Evolutionary conservation across 768 basidiomycete species (phyloP).

Genomic region (Mycena sanguinolenta): DNA sequence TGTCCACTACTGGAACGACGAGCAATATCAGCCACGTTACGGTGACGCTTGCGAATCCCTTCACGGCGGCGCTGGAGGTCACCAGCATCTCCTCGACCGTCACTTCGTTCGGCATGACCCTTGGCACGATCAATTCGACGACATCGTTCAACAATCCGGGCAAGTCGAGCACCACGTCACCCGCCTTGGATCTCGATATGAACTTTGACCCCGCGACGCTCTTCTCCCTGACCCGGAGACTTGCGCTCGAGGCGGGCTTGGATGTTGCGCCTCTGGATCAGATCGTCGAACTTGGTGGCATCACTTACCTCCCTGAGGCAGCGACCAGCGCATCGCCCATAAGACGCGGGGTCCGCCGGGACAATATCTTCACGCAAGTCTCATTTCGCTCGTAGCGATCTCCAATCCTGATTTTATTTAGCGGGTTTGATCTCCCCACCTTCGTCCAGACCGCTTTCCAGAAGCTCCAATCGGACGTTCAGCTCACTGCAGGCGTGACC

Average conservation of each 20-base stretch:
- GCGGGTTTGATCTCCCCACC: conserved; percentile 71
- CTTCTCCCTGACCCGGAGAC: conserved; percentile 77
- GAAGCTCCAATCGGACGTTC: conserved; percentile 71
- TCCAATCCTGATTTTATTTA: conserved; percentile 42
- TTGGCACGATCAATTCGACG: conserved; percentile 71
- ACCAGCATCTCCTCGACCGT: conserved; percentile 73
- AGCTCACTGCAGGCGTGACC: conserved; percentile 64
- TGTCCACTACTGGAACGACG: conserved; percentile 71
- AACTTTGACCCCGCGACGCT: conserved; percentile 77
- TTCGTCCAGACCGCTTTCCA: conserved; percentile 79
- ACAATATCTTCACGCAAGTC: conserved; percentile 67
- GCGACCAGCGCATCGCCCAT: conserved; percentile 41
- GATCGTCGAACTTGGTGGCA: conserved; percentile 77
- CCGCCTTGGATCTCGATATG: conserved; percentile 70
- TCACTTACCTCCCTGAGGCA: conserved; percentile 65
- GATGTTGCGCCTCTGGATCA: conserved; percentile 73
- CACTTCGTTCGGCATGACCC: conserved; percentile 68
- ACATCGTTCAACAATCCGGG: conserved; percentile 66
- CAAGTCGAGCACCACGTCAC: conserved; percentile 68
- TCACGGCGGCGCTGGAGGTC: conserved; percentile 70
- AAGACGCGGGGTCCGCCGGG: conserved; percentile 37
- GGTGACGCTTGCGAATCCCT: conserved; percentile 76
- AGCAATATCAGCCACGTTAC: conserved; percentile 77
- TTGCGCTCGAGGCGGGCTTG: conserved; percentile 75
- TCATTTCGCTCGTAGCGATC: background rate